Percentiles rank a stretch among this genome's conserved stretches.
These are phyloP conservation scores for Paradendryphiella salina DNA, from an alignment of 2,329 filamentous ascomycete species.

Conservation along the genomic window DNA sequence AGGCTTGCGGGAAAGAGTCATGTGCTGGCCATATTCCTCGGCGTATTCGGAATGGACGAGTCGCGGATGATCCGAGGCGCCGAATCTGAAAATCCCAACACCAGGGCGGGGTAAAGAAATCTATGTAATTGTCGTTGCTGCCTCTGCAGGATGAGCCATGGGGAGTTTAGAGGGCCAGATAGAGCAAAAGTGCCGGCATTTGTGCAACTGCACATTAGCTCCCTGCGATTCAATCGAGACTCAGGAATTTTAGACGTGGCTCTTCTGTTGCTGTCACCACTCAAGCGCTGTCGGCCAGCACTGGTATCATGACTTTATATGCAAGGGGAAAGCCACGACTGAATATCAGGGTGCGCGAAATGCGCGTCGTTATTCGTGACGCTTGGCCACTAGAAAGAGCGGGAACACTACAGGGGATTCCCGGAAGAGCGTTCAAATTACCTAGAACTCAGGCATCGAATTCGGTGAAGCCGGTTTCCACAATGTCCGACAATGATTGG, in stretches of 20 bases:
- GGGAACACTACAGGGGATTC: neutral
- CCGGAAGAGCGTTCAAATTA: neutral
- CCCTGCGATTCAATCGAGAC: neutral
- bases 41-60: neutral
- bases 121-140: neutral
- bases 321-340: constrained; percentile 8
- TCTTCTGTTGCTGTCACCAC: too few relatives aligned
- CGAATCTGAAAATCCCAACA: neutral
- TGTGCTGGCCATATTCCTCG: neutral
- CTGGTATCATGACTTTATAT: constrained; percentile 2
- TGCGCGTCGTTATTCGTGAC: neutral
- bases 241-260: too few relatives aligned
- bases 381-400: neutral
- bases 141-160: neutral
- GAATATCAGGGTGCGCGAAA: neutral
- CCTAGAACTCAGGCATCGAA: neutral
- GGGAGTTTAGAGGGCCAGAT: neutral
- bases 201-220: neutral
- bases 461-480: neutral
- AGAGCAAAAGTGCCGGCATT: neutral
- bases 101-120: neutral
- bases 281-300: neutral
- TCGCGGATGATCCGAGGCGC: neutral
- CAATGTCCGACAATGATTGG: neutral
- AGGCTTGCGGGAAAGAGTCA: constrained; percentile 5